Percentiles rank a stretch among this genome's conserved stretches.
Conservation (phyloP, 169 alveolate species). For the Eimeria mitis region DNA sequence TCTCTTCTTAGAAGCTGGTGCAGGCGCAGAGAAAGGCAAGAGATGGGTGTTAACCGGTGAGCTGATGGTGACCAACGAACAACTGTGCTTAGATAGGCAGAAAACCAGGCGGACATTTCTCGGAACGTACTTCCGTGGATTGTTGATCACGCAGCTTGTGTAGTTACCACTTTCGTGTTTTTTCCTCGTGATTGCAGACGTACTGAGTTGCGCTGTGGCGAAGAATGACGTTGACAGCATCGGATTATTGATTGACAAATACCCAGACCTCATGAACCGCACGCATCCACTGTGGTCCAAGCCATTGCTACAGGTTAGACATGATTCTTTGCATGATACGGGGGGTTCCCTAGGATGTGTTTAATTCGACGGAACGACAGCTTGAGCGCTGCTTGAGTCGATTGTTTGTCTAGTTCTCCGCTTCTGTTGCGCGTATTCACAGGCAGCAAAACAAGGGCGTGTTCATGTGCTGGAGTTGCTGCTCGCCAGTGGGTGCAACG, state of each 20-base stretch:
- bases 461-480: slow-evolving; percentile 66
- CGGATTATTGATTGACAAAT: slow-evolving; percentile 86
- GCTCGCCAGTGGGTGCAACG: slow-evolving; percentile 73
- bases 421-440: neutral
- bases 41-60: slow-evolving; percentile 90
- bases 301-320: slow-evolving; percentile 90
- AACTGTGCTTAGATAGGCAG: neutral
- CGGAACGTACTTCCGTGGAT: too few relatives aligned
- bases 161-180: neutral
- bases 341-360: neutral
- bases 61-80: slow-evolving; percentile 10
- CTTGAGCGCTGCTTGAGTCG: neutral
- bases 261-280: slow-evolving; percentile 90
- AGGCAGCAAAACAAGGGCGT: slow-evolving; percentile 83
- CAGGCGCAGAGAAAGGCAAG: slow-evolving; percentile 88
- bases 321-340: slow-evolving; percentile 53
- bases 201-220: slow-evolving; percentile 89
- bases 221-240: slow-evolving; percentile 88
- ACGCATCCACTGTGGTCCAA: slow-evolving; percentile 92
- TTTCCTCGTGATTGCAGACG: slow-evolving; percentile 31
- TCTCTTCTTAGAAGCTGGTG: slow-evolving; percentile 91
- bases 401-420: neutral
- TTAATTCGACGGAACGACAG: neutral
- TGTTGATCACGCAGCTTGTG: neutral
- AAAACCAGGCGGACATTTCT: neutral